phyloP scores from a whole-genome alignment of 371 early-diverging fungal genomes.

The Mucor velutinosus region DNA sequence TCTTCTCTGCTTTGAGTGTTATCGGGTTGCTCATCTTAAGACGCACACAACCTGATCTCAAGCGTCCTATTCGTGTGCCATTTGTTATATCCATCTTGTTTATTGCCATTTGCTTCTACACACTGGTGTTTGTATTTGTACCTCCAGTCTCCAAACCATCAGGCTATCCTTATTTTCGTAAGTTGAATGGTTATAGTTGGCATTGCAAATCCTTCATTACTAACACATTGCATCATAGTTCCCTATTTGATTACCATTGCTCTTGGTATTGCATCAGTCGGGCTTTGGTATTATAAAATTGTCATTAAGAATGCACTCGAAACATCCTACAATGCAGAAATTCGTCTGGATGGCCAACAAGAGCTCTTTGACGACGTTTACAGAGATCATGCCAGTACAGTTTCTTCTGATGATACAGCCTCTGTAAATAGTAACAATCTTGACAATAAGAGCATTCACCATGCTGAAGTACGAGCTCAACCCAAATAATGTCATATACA shows the following conservation, averaged over 20 bases:
- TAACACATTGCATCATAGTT: slow-evolving; percentile 5
- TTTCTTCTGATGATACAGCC: background rate
- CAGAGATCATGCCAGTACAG: slow-evolving; percentile 6
- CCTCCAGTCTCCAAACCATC: slow-evolving; percentile 19
- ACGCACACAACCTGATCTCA: slow-evolving; percentile 20
- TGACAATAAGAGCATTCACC: background rate
- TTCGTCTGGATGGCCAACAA: slow-evolving; percentile 12
- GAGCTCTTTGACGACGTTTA: slow-evolving; percentile 21
- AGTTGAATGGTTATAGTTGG: background rate
- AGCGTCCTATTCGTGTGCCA: slow-evolving; percentile 26
- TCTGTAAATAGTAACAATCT: background rate
- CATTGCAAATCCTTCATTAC: background rate
- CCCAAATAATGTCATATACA: background rate
- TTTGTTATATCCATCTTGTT: slow-evolving; percentile 18
- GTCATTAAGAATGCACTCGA: slow-evolving; percentile 13
- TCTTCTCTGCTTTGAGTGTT: slow-evolving; percentile 25
- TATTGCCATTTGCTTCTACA: slow-evolving; percentile 22
- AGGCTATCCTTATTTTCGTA: slow-evolving; percentile 30
- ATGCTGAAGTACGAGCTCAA: background rate
- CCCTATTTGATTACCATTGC: slow-evolving; percentile 25
- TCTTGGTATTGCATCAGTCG: slow-evolving; percentile 15
- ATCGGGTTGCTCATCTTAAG: slow-evolving; percentile 24
- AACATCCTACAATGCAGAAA: slow-evolving; percentile 27
- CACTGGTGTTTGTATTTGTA: slow-evolving; percentile 27
- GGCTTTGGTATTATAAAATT: slow-evolving; percentile 27